Percentiles rank a stretch among this genome's conserved stretches.
These are phyloP conservation scores for Uronychia binucleata DNA, from an alignment of 73 alveolate species.

Conservation along the genomic window DNA sequence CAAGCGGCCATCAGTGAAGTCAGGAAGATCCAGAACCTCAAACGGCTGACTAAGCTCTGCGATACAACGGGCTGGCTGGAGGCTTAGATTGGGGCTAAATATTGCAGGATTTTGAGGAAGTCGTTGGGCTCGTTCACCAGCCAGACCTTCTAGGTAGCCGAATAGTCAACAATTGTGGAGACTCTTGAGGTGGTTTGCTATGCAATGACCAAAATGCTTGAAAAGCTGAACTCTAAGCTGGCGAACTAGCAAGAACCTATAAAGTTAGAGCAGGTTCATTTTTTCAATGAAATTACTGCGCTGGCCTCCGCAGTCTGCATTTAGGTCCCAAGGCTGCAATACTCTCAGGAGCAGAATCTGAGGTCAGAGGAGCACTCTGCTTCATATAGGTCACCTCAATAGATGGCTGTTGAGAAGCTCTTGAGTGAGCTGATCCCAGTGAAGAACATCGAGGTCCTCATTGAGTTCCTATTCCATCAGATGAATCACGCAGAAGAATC, in stretches of 20 bases:
- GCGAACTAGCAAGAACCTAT: not conserved
- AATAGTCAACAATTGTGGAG: not conserved
- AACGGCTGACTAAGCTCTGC: constrained; percentile 71
- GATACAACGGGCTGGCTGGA: constrained; percentile 85
- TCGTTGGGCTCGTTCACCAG: constrained; percentile 10
- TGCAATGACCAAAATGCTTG: not conserved
- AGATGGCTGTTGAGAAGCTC: not conserved
- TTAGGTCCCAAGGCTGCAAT: not conserved
- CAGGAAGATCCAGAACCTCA: constrained; percentile 30
- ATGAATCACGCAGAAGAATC: not conserved
- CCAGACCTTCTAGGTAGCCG: too few species aligned
- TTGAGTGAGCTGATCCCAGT: not conserved
- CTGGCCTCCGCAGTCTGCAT: not conserved
- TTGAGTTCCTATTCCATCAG: not conserved
- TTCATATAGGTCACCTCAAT: not conserved
- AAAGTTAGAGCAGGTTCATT: not conserved
- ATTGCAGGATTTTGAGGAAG: constrained; percentile 68
- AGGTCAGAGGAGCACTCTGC: not conserved
- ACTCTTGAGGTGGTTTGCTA: not conserved
- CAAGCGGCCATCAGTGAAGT: constrained; percentile 51
- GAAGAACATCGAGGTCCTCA: not conserved
- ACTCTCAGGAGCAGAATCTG: not conserved
- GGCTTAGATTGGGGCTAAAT: constrained; percentile 80
- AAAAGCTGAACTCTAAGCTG: not conserved
- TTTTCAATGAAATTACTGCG: not conserved